These are phyloP conservation scores for Enteropsectra breve DNA, from an alignment of 371 early-diverging fungal species.

Conservation along the genomic window DNA sequence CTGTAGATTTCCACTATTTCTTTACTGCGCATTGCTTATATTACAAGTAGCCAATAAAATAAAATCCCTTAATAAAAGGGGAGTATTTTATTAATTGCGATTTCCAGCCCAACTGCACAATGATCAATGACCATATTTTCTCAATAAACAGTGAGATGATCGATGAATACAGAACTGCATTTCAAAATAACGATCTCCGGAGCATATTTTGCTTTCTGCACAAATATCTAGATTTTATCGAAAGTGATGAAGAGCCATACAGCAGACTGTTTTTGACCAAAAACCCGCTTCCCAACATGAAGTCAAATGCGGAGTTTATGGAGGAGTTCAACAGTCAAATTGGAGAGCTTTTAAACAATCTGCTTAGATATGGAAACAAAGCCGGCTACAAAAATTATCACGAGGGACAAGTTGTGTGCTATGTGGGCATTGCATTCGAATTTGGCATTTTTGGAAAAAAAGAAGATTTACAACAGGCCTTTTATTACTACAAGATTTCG, in stretches of 20 bases:
- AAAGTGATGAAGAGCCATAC: conserved; percentile 21
- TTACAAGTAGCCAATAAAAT: no score
- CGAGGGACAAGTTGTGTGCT: conserved; percentile 26
- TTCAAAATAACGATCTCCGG: conserved; percentile 3
- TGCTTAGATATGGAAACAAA: conserved; percentile 20
- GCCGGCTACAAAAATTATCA: conserved; percentile 7
- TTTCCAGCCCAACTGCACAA: no score
- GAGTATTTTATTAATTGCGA: no score
- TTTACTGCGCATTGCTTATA: no score
- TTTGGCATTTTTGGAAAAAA: conserved; percentile 41
- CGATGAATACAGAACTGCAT: background rate
- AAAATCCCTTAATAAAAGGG: no score
- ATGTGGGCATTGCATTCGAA: conserved; percentile 42
- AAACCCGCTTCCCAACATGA: conserved; percentile 9
- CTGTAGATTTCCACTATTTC: no score
- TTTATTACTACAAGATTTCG: conserved; percentile 52
- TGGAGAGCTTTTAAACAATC: conserved; percentile 15
- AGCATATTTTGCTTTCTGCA: conserved; percentile 34
- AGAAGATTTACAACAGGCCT: conserved; percentile 47
- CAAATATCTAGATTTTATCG: conserved; percentile 33
- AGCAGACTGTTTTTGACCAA: conserved; percentile 12
- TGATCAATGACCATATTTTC: conserved; percentile 19
- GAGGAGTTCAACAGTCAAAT: conserved; percentile 25
- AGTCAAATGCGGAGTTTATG: conserved; percentile 7
- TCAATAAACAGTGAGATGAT: conserved; percentile 3